These are phyloP conservation scores for Auricularia sp. DNA, from an alignment of 768 basidiomycete genomes.

Conservation along the genomic window DNA sequence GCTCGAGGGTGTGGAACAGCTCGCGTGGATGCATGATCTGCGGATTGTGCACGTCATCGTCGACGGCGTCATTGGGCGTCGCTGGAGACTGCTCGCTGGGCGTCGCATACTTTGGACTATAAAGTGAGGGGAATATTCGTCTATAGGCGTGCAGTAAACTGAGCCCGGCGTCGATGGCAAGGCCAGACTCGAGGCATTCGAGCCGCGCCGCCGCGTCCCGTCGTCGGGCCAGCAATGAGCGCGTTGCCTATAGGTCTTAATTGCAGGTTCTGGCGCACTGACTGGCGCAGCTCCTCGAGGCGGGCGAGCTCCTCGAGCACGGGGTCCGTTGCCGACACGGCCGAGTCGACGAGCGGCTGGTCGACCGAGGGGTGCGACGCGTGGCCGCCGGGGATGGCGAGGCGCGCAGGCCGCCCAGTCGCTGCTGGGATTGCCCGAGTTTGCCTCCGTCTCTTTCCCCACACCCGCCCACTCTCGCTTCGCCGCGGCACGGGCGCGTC, in stretches of 20 bases:
- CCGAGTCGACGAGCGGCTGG: not conserved
- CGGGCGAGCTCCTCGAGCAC: not conserved
- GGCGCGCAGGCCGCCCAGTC: not conserved
- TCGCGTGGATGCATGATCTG: not conserved
- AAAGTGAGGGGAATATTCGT: slow-evolving; percentile 23
- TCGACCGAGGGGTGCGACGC: not conserved
- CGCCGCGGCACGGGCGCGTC: too few species aligned
- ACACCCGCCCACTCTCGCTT: too few species aligned
- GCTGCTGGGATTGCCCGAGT: not conserved
- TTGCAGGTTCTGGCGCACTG: not conserved
- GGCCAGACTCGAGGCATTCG: not conserved
- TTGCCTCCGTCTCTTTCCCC: not conserved
- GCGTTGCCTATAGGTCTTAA: not conserved
- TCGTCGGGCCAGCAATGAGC: not conserved
- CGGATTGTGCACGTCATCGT: not conserved
- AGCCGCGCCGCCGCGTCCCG: not conserved
- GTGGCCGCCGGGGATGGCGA: not conserved
- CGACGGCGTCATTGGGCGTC: too few species aligned
- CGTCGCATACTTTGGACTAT: slow-evolving; percentile 20
- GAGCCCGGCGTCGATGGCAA: slow-evolving; percentile 16
- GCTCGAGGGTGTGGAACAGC: slow-evolving; percentile 21
- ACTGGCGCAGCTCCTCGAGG: not conserved
- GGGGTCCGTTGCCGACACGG: not conserved
- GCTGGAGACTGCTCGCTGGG: not conserved
- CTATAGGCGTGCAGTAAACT: slow-evolving; percentile 45